phyloP scores from a whole-genome alignment of 2,329 filamentous ascomycete genomes.

The Phialocephala sp. region DNA sequence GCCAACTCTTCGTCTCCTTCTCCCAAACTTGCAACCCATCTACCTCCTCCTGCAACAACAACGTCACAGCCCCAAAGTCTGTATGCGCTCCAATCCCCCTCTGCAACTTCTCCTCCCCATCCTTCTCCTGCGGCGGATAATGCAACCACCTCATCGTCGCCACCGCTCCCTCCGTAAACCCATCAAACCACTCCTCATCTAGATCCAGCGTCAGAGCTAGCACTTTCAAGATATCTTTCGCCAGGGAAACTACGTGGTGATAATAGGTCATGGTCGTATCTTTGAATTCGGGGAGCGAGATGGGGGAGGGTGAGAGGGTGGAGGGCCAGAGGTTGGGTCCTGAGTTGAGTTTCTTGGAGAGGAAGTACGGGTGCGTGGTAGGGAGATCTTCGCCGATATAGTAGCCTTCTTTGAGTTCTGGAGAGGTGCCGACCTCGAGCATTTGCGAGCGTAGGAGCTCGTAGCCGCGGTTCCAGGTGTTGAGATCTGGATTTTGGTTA shows the following conservation, averaged over 20 bases:
- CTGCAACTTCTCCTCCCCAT: slow-evolving; percentile 37
- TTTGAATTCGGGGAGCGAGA: slow-evolving; percentile 41
- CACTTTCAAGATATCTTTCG: slow-evolving; percentile 49
- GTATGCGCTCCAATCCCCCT: slow-evolving; percentile 58
- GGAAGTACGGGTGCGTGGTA: slow-evolving; percentile 44
- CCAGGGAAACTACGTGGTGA: slow-evolving; percentile 45
- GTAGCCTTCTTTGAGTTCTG: slow-evolving; percentile 52
- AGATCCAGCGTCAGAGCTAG: slow-evolving; percentile 49
- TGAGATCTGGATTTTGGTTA: slow-evolving; percentile 39
- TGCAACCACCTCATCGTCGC: slow-evolving; percentile 52
- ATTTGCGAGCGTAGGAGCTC: slow-evolving; percentile 53
- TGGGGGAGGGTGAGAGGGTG: slow-evolving; percentile 23
- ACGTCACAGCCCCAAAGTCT: slow-evolving; percentile 57
- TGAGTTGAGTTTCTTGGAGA: slow-evolving; percentile 44
- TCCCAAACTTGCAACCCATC: slow-evolving; percentile 56
- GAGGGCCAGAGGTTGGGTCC: slow-evolving; percentile 51
- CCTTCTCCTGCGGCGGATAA: slow-evolving; percentile 51
- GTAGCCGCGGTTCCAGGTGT: slow-evolving; percentile 52
- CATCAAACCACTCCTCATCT: slow-evolving; percentile 47
- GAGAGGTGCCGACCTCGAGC: slow-evolving; percentile 49
- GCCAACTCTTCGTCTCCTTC: slow-evolving; percentile 44
- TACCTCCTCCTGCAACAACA: slow-evolving; percentile 55
- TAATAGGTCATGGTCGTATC: slow-evolving; percentile 49
- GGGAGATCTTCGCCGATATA: slow-evolving; percentile 49
- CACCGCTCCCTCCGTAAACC: slow-evolving; percentile 48